These are phyloP conservation scores for Canariomyces notabilis DNA, from an alignment of 2,329 filamentous ascomycete genomes.

Conservation along the genomic window DNA sequence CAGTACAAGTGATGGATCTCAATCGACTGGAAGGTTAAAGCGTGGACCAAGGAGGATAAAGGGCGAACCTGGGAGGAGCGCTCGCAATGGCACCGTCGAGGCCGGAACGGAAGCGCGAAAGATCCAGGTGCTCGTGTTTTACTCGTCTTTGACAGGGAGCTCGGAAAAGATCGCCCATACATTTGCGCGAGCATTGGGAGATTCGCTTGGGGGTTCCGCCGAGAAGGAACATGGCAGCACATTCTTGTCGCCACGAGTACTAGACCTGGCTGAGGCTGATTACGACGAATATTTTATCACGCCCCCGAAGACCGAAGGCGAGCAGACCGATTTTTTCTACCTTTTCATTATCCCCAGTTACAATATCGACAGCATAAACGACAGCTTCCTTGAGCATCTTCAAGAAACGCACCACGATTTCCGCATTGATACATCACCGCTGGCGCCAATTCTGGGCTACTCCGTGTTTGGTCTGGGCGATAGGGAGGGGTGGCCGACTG, in stretches of 20 bases:
- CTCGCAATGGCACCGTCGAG: constrained; percentile 21
- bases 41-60: constrained; percentile 44
- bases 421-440: constrained; percentile 82
- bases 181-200: constrained; percentile 53
- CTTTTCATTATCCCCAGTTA: constrained; percentile 83
- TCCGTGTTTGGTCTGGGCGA: constrained; percentile 94
- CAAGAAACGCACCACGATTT: constrained; percentile 95
- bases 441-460: constrained; percentile 74
- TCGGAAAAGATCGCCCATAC: constrained; percentile 69
- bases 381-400: constrained; percentile 80
- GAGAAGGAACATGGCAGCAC: constrained; percentile 27
- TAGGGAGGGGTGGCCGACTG: constrained; percentile 83
- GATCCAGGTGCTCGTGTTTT: constrained; percentile 77
- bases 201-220: constrained; percentile 42
- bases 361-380: constrained; percentile 89
- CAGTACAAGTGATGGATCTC: neutral
- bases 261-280: constrained; percentile 81
- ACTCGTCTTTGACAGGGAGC: constrained; percentile 78
- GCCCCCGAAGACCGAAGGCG: constrained; percentile 56
- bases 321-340: constrained; percentile 65
- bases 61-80: constrained; percentile 35
- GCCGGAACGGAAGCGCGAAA: constrained; percentile 28
- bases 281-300: constrained; percentile 89
- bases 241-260: constrained; percentile 56
- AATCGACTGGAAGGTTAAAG: constrained; percentile 30